phyloP scores from a whole-genome alignment of 2,329 filamentous ascomycete genomes.

The Sporothrix luriei region DNA sequence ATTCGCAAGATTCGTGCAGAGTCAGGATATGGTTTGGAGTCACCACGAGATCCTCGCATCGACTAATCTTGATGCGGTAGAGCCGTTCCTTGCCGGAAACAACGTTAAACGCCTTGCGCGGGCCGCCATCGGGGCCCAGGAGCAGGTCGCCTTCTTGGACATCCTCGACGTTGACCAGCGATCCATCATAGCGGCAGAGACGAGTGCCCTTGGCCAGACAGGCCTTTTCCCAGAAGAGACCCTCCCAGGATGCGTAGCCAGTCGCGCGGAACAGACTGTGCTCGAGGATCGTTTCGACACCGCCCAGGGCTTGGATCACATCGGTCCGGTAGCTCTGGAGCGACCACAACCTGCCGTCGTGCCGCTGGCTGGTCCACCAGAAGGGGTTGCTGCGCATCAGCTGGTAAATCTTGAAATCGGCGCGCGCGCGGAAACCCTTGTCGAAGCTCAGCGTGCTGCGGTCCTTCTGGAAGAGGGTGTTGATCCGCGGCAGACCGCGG shows the following conservation, averaged over 20 bases:
- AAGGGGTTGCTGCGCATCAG: slow-evolving; percentile 99
- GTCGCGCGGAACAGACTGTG: slow-evolving; percentile 97
- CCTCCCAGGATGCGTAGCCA: slow-evolving; percentile 95
- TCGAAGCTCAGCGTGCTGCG: slow-evolving; percentile 96
- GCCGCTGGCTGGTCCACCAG: slow-evolving; percentile 98
- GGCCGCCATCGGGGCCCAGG: too few species aligned
- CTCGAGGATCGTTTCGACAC: slow-evolving; percentile 96
- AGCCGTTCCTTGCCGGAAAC: too few species aligned
- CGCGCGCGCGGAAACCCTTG: slow-evolving; percentile 93
- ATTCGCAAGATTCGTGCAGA: too few species aligned
- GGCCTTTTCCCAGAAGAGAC: slow-evolving; percentile 79
- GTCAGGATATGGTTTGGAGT: too few species aligned
- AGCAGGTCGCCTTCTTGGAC: too few species aligned
- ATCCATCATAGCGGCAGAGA: too few species aligned
- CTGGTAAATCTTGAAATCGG: slow-evolving; percentile 98
- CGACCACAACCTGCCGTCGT: slow-evolving; percentile 98
- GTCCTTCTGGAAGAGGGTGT: slow-evolving; percentile 98
- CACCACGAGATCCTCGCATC: too few species aligned
- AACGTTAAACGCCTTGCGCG: too few species aligned
- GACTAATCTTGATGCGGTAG: too few species aligned
- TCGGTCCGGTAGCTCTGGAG: slow-evolving; percentile 86
- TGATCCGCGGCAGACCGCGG: slow-evolving; percentile 93
- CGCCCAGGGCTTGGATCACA: slow-evolving; percentile 92
- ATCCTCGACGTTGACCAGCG: too few species aligned
- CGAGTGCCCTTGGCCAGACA: too few species aligned